phyloP scores from a whole-genome alignment of 768 basidiomycete species.

The Pulveroboletus ravenelii region DNA sequence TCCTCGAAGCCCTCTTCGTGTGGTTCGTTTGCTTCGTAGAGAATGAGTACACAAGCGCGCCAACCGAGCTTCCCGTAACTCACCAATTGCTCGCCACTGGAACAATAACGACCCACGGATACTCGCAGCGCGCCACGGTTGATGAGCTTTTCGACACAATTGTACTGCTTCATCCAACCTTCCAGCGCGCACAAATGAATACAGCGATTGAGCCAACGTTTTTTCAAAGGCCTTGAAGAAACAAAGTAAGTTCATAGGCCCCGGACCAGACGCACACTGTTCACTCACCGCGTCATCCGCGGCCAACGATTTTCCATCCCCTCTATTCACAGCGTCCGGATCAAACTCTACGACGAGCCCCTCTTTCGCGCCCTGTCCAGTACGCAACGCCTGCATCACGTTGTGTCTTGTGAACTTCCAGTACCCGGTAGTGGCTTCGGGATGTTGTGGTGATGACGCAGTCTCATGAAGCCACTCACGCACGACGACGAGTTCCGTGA shows the following conservation, averaged over 20 bases:
- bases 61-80: constrained; percentile 17
- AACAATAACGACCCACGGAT: constrained; percentile 81
- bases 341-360: constrained; percentile 68
- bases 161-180: constrained; percentile 79
- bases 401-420: constrained; percentile 79
- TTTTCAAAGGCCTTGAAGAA: constrained; percentile 70
- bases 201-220: constrained; percentile 69
- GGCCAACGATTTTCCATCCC: constrained; percentile 55
- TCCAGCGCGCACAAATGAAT: constrained; percentile 81
- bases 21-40: constrained; percentile 42
- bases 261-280: neutral
- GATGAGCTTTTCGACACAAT: constrained; percentile 74
- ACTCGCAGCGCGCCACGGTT: constrained; percentile 90
- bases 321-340: constrained; percentile 69
- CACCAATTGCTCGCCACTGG: constrained; percentile 69
- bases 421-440: constrained; percentile 77
- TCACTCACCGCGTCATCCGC: constrained; percentile 71
- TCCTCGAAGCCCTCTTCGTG: constrained; percentile 44
- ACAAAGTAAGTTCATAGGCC: neutral
- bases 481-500: constrained; percentile 73
- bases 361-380: constrained; percentile 41
- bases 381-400: constrained; percentile 59
- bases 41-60: constrained; percentile 31
- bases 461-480: constrained; percentile 88
- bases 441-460: constrained; percentile 52